Evolutionary conservation across 176 grass and related monocot species (phyloP).

Genomic region (Phragmites australis): DNA sequence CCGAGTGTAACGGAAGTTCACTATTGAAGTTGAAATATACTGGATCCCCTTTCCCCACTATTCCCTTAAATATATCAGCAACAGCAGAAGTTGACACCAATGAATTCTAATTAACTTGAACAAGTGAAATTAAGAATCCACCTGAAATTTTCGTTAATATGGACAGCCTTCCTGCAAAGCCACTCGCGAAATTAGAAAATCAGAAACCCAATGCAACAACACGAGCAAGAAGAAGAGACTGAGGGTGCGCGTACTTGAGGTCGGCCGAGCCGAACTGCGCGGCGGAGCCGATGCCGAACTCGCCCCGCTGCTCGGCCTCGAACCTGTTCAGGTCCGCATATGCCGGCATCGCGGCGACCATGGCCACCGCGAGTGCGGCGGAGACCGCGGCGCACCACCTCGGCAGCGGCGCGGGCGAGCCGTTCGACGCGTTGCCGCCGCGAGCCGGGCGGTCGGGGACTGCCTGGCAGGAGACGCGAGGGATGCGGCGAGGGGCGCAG

Average conservation of each 20-base stretch:
- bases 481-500: not conserved
- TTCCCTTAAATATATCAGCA: not conserved
- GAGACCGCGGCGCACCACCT: conserved; percentile 64
- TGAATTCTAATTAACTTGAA: not conserved
- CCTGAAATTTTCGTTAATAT: conserved; percentile 96
- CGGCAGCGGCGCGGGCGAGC: conserved; percentile 43
- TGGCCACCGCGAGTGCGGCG: conserved; percentile 61
- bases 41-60: not conserved
- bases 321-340: conserved; percentile 86
- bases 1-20: not conserved
- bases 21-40: not conserved
- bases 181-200: not conserved
- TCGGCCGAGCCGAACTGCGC: conserved; percentile 94
- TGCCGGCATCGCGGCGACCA: conserved; percentile 52
- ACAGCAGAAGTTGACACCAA: not conserved
- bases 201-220: conserved; percentile 2
- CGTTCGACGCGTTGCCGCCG: conserved; percentile 46
- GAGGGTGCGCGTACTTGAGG: conserved; percentile 62
- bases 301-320: conserved; percentile 79
- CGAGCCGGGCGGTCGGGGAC: conserved; percentile 6
- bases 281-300: conserved; percentile 91
- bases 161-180: conserved; percentile 67
- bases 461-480: conserved; percentile 58
- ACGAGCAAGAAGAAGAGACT: not conserved
- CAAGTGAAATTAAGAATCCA: conserved; percentile 33